Conservation (phyloP, 192 early-diverging fungal genomes). For the Dimargaris xerosporica region DNA sequence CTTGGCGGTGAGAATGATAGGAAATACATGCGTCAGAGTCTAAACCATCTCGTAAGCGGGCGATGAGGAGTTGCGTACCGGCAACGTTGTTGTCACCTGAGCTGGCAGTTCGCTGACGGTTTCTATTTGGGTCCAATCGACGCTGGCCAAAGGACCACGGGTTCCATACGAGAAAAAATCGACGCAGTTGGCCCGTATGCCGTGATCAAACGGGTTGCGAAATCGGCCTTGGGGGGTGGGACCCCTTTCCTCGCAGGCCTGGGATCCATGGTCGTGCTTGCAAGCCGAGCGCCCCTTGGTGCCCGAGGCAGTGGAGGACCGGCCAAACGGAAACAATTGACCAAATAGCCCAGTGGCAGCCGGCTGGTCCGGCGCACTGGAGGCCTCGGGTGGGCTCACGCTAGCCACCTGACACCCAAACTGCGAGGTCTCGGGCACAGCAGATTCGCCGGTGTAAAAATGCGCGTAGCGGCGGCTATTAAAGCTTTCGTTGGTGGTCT, state of each 20-base stretch:
- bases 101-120: no score
- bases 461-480: constrained; percentile 60
- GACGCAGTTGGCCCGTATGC: constrained; percentile 59
- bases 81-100: no score
- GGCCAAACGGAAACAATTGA: constrained; percentile 7
- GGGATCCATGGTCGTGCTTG: constrained; percentile 14
- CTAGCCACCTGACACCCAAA: constrained; percentile 31
- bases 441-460: constrained; percentile 23
- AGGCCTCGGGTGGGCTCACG: constrained; percentile 26
- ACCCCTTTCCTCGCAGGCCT: constrained; percentile 16
- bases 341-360: constrained; percentile 16
- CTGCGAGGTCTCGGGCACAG: constrained; percentile 16
- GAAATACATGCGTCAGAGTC: no score
- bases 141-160: constrained; percentile 35
- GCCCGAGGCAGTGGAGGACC: constrained; percentile 8
- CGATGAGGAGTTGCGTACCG: no score
- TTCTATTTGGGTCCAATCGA: constrained; percentile 34
- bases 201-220: constrained; percentile 70
- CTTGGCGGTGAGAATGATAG: no score
- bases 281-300: constrained; percentile 14
- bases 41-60: no score
- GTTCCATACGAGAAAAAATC: constrained; percentile 62
- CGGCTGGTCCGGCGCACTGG: constrained; percentile 17
- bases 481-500: constrained; percentile 83
- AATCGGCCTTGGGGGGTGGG: constrained; percentile 17